Base-by-base conservation (phyloP, 2,329 filamentous ascomycete genomes). In the Penicillium hesseltinei region DNA sequence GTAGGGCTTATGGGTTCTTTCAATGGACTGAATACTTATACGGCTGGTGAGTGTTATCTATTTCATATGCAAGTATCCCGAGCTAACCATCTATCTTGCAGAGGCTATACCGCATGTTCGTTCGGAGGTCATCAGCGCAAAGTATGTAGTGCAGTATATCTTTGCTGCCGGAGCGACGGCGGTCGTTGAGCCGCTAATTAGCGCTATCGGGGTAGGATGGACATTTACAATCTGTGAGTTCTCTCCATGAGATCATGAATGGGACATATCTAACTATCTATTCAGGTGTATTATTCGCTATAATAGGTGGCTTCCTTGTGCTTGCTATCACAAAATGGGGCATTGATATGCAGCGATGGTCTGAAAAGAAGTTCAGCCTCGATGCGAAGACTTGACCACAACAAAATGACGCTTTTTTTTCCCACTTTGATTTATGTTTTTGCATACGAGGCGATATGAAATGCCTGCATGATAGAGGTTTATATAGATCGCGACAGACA, bases 111-210 rank as follows among this genome's bases (percentile, higher is more conserved):
- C 73, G 1, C 61, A 66, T 17, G 58, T 66, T 19, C 84, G 84
- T n/a, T 84, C 86, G 10, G 89, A 93, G 68, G 88, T 92, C 3
- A 86, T 91, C 52, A 88, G 88, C 1, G 88, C 89, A 0, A 94
- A 94, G 71, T 94, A 92, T 72, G 85, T 91, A 61, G 78, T 90
- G 38, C 81, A 91, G 27, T 94, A 93, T 73, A 68, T 91, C 3
- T 89, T 91, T 61, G 89, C 86, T 1, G 89, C 88, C 11, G 78
- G 82, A 4, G 88, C 84, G 0, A 89, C 85, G 7, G 90, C 88
- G 0, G 83, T 85, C 0, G 89, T 90, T 58, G 77, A 93, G 52
- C 91, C 91, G 0, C 84, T 88, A 10, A 83, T 92, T 31, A 77
- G 90, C 57, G 77, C 74, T 27, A 88, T 93, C 55, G 90, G 91